Evolutionary conservation across 2,329 filamentous ascomycete species (phyloP).

Genomic region (Ophiosphaerella narmari): DNA sequence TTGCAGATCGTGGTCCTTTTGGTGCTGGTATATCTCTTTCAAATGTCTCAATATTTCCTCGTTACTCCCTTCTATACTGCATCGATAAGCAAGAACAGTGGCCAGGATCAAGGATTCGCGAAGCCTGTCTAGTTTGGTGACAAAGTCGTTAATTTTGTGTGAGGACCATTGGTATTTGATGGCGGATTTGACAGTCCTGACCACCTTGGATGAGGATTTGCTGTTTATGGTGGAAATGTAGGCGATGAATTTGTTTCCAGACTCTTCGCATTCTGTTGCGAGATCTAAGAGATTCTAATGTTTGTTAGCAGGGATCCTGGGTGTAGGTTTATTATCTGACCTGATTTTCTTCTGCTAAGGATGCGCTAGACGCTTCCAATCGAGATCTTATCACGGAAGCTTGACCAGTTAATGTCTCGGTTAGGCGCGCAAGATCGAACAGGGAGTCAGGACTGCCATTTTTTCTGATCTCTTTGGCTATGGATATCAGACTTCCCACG

Average conservation of each 20-base stretch:
- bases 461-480: conserved; percentile 5
- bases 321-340: not conserved
- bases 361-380: not conserved
- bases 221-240: conserved; percentile 10
- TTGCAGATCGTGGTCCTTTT: not conserved
- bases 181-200: not conserved
- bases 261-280: conserved; percentile 8
- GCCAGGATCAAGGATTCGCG: conserved; percentile 10
- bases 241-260: conserved; percentile 5
- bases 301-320: not conserved
- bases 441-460: conserved; percentile 5
- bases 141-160: conserved; percentile 13
- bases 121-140: conserved; percentile 6
- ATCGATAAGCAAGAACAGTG: conserved; percentile 9
- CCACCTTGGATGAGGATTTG: not conserved
- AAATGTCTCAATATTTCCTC: conserved; percentile 6
- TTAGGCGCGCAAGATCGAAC: not conserved
- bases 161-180: conserved; percentile 8
- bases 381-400: not conserved
- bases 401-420: conserved; percentile 4
- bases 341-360: conserved; percentile 10
- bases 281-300: conserved; percentile 11
- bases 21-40: conserved; percentile 2
- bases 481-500: conserved; percentile 8
- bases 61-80: conserved; percentile 2